Percentiles rank a stretch among this genome's conserved stretches.
Evolutionary conservation across 2,329 filamentous ascomycete species (phyloP).

Genomic region (Sporothrix brunneoviolacea): DNA sequence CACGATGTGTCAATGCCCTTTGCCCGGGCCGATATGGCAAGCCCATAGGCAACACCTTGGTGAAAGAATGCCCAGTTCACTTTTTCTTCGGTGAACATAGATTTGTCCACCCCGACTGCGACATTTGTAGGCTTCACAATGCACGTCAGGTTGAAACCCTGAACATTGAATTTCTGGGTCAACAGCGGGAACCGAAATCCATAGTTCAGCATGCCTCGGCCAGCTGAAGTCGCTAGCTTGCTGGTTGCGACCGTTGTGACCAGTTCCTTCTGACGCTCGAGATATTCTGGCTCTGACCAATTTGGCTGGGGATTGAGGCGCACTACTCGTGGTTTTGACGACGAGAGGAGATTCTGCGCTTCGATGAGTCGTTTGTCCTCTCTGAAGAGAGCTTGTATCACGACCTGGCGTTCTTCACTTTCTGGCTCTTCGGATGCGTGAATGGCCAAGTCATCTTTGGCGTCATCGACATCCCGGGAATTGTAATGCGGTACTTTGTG

Average conservation of each 20-base stretch:
- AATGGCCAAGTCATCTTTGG: slow-evolving; percentile 51
- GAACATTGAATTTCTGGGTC: slow-evolving; percentile 84
- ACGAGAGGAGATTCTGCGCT: slow-evolving; percentile 77
- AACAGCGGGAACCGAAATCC: slow-evolving; percentile 80
- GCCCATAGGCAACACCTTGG: slow-evolving; percentile 84
- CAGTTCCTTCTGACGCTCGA: slow-evolving; percentile 88
- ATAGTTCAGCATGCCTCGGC: slow-evolving; percentile 81
- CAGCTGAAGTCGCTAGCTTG: slow-evolving; percentile 81
- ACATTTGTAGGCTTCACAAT: slow-evolving; percentile 88
- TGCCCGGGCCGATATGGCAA: slow-evolving; percentile 83
- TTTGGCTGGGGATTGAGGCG: slow-evolving; percentile 66
- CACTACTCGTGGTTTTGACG: slow-evolving; percentile 71
- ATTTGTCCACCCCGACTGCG: slow-evolving; percentile 86
- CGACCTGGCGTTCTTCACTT: slow-evolving; percentile 73
- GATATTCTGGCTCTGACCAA: slow-evolving; percentile 78
- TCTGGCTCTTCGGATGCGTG: slow-evolving; percentile 69
- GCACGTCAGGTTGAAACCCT: slow-evolving; percentile 87
- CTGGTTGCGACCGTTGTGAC: slow-evolving; percentile 80
- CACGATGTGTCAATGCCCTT: slow-evolving; percentile 96
- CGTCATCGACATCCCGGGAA: slow-evolving; percentile 49
- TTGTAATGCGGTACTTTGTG: slow-evolving; percentile 1
- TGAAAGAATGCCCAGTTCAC: slow-evolving; percentile 99
- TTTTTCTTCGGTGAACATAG: slow-evolving; percentile 86
- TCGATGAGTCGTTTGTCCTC: slow-evolving; percentile 88
- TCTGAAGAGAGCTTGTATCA: slow-evolving; percentile 81